Percentiles rank a stretch among this genome's conserved stretches.
Conservation (phyloP, 257 asterid genomes). For the Henckelia pumila region DNA sequence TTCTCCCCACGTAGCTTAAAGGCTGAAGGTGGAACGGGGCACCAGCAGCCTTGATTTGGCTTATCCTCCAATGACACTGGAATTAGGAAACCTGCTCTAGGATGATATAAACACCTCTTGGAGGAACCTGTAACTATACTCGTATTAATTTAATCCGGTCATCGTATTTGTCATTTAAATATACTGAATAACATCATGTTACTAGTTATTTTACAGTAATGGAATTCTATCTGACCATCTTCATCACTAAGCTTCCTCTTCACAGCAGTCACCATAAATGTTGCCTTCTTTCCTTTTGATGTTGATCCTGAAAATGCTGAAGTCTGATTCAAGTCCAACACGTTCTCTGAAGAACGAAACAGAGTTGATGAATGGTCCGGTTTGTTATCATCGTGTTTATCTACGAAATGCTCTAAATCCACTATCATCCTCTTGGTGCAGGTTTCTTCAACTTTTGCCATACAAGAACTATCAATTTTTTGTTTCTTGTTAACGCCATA, state of each 20-base stretch:
- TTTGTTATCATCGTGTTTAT: slow-evolving; percentile 15
- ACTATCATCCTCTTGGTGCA: slow-evolving; percentile 19
- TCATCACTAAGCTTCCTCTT: slow-evolving; percentile 28
- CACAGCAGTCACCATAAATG: slow-evolving; percentile 28
- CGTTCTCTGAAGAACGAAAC: slow-evolving; percentile 14
- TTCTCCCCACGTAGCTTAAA: slow-evolving; percentile 75
- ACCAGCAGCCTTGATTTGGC: slow-evolving; percentile 55
- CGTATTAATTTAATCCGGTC: neutral
- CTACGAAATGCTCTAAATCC: neutral
- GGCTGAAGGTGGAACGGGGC: slow-evolving; percentile 55
- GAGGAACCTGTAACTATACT: slow-evolving; percentile 37
- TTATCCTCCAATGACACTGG: slow-evolving; percentile 49
- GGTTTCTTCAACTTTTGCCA: slow-evolving; percentile 22
- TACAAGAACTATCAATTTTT: slow-evolving; percentile 1
- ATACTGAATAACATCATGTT: neutral
- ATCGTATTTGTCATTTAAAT: neutral
- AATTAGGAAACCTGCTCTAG: slow-evolving; percentile 50
- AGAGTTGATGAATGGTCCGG: slow-evolving; percentile 14
- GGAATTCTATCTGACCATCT: slow-evolving; percentile 29
- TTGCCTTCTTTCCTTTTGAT: slow-evolving; percentile 30
- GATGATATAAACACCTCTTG: slow-evolving; percentile 44
- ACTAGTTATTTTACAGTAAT: slow-evolving; percentile 31
- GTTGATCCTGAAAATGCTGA: slow-evolving; percentile 23
- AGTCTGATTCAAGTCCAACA: slow-evolving; percentile 17
- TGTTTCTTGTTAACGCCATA: neutral